Evolutionary conservation across 345 rosid species (phyloP).

Genomic region (Eucalyptus marginata): DNA sequence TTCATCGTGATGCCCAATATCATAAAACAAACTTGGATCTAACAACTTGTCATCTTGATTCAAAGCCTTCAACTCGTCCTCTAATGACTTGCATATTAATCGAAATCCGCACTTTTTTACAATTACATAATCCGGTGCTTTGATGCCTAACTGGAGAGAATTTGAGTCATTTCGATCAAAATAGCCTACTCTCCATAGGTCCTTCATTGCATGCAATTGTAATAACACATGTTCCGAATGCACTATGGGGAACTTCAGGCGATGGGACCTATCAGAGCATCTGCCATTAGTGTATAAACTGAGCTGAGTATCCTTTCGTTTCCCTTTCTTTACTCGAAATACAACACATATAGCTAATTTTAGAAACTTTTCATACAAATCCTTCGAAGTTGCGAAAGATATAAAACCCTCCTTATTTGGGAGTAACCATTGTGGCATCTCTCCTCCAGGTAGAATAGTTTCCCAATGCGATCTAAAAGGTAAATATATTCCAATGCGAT

Average conservation of each 20-base stretch:
- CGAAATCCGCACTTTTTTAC: neutral
- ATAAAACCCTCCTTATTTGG: neutral
- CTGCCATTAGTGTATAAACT: accelerated
- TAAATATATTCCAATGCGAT: no score
- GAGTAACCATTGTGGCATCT: neutral
- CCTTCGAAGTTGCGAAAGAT: neutral
- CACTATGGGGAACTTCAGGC: no score
- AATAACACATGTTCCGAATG: accelerated
- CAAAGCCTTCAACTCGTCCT: accelerated
- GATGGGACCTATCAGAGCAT: accelerated
- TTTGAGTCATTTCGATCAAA: neutral
- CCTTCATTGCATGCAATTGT: accelerated
- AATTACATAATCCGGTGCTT: accelerated
- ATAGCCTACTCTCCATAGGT: accelerated
- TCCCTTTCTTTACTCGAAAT: neutral
- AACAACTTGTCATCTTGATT: neutral
- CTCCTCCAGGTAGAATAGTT: neutral
- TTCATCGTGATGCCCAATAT: neutral
- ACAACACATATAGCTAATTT: accelerated
- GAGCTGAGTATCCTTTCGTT: accelerated
- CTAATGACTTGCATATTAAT: neutral
- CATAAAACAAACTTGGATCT: accelerated
- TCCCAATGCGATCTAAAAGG: no score
- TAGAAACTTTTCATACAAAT: accelerated
- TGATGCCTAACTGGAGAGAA: neutral